These are phyloP conservation scores for Tilletia walkeri DNA, from an alignment of 1,284 basidiomycete species.

Conservation along the genomic window DNA sequence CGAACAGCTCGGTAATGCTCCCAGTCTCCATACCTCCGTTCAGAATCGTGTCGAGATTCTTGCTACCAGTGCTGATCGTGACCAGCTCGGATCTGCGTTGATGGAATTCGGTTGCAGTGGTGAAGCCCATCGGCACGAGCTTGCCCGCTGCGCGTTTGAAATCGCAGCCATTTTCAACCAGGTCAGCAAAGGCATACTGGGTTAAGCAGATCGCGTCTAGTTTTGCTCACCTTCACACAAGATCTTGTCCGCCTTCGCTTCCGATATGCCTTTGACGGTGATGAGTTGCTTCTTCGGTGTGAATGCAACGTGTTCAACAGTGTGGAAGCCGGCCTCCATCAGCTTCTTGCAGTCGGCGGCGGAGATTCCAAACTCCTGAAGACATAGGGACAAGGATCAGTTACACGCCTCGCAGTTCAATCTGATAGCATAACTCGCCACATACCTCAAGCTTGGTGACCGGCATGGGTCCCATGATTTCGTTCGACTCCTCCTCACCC, in stretches of 20 bases:
- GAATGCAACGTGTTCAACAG: conserved; percentile 92
- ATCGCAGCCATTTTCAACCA: neutral
- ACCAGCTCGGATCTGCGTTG: conserved; percentile 92
- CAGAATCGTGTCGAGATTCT: conserved; percentile 89
- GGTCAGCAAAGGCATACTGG: too few species aligned
- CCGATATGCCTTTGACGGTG: conserved; percentile 94
- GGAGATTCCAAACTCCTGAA: conserved; percentile 79
- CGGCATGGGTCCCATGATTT: conserved; percentile 41
- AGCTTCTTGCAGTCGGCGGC: conserved; percentile 94
- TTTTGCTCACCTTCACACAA: conserved; percentile 72
- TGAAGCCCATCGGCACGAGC: conserved; percentile 95
- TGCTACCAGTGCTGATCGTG: conserved; percentile 93
- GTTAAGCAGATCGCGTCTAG: too few species aligned
- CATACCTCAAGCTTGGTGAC: conserved; percentile 48
- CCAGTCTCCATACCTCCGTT: conserved; percentile 99
- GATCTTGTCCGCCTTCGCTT: conserved; percentile 97
- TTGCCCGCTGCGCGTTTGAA: conserved; percentile 70
- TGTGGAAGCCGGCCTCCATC: conserved; percentile 85
- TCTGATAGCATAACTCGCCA: neutral
- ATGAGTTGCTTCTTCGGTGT: conserved; percentile 92
- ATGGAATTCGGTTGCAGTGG: conserved; percentile 93
- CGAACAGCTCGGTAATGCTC: conserved; percentile 96
- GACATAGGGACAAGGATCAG: neutral
- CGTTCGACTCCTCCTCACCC: conserved; percentile 35
- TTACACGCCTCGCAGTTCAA: conserved; percentile 11